Base-by-base conservation (phyloP, 1,284 basidiomycete species). In the Blastosporella zonata region DNA sequence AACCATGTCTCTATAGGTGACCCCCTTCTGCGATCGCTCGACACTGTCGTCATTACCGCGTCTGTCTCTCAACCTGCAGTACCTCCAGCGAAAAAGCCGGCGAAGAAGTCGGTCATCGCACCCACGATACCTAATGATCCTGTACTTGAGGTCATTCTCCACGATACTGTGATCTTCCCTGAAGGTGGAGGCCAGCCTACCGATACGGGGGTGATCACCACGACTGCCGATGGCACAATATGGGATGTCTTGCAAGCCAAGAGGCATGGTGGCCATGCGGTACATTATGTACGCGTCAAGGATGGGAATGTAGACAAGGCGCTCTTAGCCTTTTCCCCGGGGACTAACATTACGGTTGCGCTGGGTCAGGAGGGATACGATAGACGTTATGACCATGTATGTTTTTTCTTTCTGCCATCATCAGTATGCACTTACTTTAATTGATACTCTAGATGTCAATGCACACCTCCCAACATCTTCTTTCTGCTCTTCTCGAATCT, bases 141-240 rank as follows among this genome's bases (percentile, higher is more conserved):
- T 4, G 65, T 81, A 13, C 68, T 86, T 27, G 79, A 85, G 56
- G 70, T 94, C 3, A 74, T 87, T 54, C 68, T 90, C 33, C 81
- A 86, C 52, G 92, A 94, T 64, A 93, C 90, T 1, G 75, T 91
- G n/a, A 77, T 93, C 37, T 94, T 94, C 61, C 92, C 92, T 0
- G 92, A 94, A 68, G 90, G 90, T 10, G 92, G 92, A 12, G 90
- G 90, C 2, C 92, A 95, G 59, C 88, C 90, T 0, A 84, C 83
- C 4, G 92, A 94, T 61, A 82, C 82, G 18, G 92, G 91, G 0
- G 47, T 72, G 7, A 69, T 94, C 17, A 74, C 59, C 6, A 72
- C 72, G 1, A 67, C 66, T 10, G 59, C 62, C 0, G 66, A 78
- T 47, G 70, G 72, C 10, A 65, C 61, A 4, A 55, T 66, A 4